Conservation (phyloP, 2,329 filamentous ascomycete species). For the Tolypocladium inflatum region DNA sequence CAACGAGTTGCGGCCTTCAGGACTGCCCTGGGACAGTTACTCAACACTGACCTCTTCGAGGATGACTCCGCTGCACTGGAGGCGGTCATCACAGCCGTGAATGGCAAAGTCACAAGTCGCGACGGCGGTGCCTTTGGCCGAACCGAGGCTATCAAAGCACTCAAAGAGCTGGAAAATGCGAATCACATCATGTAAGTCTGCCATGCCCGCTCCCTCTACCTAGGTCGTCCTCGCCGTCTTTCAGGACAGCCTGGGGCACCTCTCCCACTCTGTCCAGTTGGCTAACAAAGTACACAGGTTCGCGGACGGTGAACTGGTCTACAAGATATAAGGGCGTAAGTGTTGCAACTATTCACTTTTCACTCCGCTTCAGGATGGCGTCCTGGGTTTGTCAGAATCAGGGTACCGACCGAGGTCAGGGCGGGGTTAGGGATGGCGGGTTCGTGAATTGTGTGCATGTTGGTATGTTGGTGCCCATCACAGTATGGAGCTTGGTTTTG, state of each 20-base stretch:
- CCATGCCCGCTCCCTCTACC: too few relatives aligned
- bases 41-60: slow-evolving; percentile 74
- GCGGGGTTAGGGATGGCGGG: not conserved
- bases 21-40: slow-evolving; percentile 69
- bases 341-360: not conserved
- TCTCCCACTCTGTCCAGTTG: not conserved
- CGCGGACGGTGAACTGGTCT: slow-evolving; percentile 55
- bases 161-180: slow-evolving; percentile 68
- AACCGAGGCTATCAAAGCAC: slow-evolving; percentile 65
- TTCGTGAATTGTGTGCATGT: not conserved
- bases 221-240: not conserved
- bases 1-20: slow-evolving; percentile 68
- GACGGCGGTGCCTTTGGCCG: slow-evolving; percentile 54
- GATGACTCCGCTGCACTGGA: slow-evolving; percentile 75
- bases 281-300: slow-evolving; percentile 31
- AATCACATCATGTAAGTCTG: slow-evolving; percentile 86
- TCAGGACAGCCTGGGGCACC: not conserved
- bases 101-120: slow-evolving; percentile 50
- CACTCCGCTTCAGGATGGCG: not conserved
- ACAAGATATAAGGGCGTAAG: slow-evolving; percentile 49
- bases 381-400: not conserved
- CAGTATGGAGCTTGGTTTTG: not conserved
- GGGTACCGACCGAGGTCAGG: not conserved
- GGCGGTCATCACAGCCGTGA: slow-evolving; percentile 70
- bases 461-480: not conserved